phyloP scores from a whole-genome alignment of 1,284 basidiomycete genomes.

The Anthracocystis setariae region DNA sequence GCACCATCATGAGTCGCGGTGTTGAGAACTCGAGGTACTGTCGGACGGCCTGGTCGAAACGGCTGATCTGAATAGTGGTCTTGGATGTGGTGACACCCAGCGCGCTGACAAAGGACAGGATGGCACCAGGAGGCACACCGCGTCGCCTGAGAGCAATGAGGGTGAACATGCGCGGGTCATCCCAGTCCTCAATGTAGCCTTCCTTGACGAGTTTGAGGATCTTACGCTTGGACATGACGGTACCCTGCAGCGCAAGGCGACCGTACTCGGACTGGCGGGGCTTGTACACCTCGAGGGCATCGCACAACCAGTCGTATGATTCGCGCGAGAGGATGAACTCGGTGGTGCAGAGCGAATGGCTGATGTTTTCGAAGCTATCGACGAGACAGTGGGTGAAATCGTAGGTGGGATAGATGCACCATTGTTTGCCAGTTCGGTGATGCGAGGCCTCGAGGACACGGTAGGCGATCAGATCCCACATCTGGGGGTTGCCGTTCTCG shows the following conservation, averaged over 20 bases:
- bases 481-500: constrained; percentile 87
- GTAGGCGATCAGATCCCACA: constrained; percentile 99
- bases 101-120: constrained; percentile 88
- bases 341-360: constrained; percentile 95
- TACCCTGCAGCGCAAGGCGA: constrained; percentile 90
- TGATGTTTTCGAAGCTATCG: constrained; percentile 99
- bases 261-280: constrained; percentile 99
- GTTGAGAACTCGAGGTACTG: constrained; percentile 89
- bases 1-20: constrained; percentile 90
- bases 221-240: constrained; percentile 97
- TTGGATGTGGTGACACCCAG: constrained; percentile 87
- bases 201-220: constrained; percentile 88
- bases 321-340: constrained; percentile 97
- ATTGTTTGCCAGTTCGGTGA: constrained; percentile 90
- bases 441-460: constrained; percentile 90
- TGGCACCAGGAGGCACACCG: constrained; percentile 94
- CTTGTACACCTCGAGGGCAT: constrained; percentile 94
- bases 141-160: constrained; percentile 92
- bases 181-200: constrained; percentile 89
- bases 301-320: constrained; percentile 99
- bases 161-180: constrained; percentile 97
- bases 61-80: constrained; percentile 84
- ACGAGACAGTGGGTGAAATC: constrained; percentile 99
- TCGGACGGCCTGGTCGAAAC: constrained; percentile 90
- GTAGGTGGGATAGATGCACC: constrained; percentile 91